Percentiles rank a stretch among this genome's conserved stretches.
Evolutionary conservation across 805 yeast species (phyloP).

Genomic region (Grigorovia transvaalensis): DNA sequence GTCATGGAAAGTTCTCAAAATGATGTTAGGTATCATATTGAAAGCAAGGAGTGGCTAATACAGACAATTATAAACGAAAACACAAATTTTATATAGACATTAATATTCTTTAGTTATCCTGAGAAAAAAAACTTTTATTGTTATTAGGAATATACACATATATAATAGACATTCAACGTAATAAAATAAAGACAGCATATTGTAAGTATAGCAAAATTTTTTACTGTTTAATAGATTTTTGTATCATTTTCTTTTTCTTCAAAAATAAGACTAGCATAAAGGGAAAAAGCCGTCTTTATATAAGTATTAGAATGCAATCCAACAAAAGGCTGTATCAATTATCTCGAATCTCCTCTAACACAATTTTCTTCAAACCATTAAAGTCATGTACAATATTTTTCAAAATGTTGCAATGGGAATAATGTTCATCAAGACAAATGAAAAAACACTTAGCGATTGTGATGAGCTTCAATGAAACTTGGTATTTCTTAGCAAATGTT

Average conservation of each 20-base stretch:
- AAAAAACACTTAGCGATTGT: conserved; percentile 22
- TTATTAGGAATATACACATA: not conserved
- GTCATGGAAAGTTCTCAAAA: conserved; percentile 1
- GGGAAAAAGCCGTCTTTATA: no score
- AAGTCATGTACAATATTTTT: conserved; percentile 21
- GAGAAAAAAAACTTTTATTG: no score
- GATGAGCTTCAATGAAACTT: conserved; percentile 21
- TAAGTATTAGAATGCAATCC: no score
- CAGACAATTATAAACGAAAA: conserved; percentile 24
- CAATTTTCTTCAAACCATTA: conserved; percentile 11
- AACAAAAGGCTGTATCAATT: not conserved
- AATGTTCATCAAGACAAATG: conserved; percentile 13
- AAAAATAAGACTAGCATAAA: no score
- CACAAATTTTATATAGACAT: conserved; percentile 3
- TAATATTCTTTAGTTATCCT: not conserved
- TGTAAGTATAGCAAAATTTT: not conserved
- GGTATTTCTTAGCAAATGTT: conserved; percentile 23
- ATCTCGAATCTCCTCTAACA: not conserved
- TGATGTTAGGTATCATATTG: conserved; percentile 10
- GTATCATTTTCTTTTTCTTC: not conserved
- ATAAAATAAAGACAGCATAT: no score
- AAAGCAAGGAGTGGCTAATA: conserved; percentile 27
- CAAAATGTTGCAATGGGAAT: conserved; percentile 21
- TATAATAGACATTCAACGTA: not conserved
- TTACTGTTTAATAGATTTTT: no score